Percentiles rank a stretch among this genome's conserved stretches.
phyloP scores from a whole-genome alignment of 2,329 filamentous ascomycete species.

The Rhinocladiella similis region DNA sequence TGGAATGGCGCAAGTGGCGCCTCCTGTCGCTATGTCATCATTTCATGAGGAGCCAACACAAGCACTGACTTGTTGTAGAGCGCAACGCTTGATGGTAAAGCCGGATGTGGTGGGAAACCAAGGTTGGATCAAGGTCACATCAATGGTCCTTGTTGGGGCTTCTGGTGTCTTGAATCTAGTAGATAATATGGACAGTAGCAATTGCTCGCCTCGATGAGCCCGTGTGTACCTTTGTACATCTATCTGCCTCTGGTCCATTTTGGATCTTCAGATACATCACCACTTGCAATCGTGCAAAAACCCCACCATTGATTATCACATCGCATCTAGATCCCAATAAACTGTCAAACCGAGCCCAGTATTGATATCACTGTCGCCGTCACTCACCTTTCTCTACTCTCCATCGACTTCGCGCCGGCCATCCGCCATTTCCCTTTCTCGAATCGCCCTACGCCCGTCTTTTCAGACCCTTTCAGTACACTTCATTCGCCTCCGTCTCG shows the following conservation, averaged over 20 bases:
- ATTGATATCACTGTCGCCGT: conserved; percentile 16
- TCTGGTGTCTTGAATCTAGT: not conserved
- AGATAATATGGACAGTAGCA: not conserved
- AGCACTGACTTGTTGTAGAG: not conserved
- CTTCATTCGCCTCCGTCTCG: not conserved
- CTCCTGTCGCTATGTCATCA: not conserved
- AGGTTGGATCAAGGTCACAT: not conserved
- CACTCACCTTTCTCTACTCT: not conserved
- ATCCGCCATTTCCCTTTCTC: not conserved
- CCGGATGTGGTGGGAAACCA: not conserved
- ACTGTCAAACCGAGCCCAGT: not conserved
- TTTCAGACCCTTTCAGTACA: not conserved
- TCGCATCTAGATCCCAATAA: not conserved
- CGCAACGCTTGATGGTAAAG: not conserved
- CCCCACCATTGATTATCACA: conserved; percentile 1
- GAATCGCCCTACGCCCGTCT: not conserved
- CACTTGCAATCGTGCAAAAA: not conserved
- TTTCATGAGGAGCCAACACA: not conserved
- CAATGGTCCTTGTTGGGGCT: not conserved
- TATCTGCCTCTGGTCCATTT: not conserved
- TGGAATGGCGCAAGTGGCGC: conserved; percentile 2
- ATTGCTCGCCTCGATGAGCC: not conserved
- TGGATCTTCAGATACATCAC: not conserved
- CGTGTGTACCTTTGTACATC: too few relatives aligned
- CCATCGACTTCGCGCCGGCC: not conserved